Evolutionary conservation across 768 basidiomycete genomes (phyloP), one percentile per base, ranked within the genome.

Genomic region (Boletales sp.): DNA sequence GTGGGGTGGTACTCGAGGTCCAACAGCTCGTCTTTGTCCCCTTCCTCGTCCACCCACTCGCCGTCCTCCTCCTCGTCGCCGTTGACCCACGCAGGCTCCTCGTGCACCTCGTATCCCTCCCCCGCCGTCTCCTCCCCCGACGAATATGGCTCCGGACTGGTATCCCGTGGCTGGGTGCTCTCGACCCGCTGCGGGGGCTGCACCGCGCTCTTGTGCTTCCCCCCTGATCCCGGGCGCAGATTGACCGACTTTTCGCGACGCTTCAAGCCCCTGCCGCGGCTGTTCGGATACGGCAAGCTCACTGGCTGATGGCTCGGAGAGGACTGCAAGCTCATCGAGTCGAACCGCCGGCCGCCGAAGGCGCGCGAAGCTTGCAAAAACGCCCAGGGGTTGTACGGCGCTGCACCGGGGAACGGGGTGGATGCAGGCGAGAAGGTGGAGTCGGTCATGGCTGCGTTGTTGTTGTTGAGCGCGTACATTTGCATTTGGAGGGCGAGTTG

Each of bases 71-170:
- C 36, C 7, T 14, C 56, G 18, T 53, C 61, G 45, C 53, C 67
- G 31, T 66, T 59, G 36, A 64, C 66, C 52, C 69, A 72, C 15
- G 62, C 69, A 5, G 72, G 71, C 29, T 76, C 75, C 37, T 74
- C 75, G 14, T 64, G 62, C 15, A 65, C 68, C 9, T 71, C 71
- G 49, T 68, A 71, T 15, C 70, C 79, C 60, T 88, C 88, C 0
- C 86, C 88, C 1, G 87, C 86, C 1, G 85, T 89, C 66, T 88
- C 87, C 62, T 90, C 88, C 2, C 87, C 87, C 15, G 81, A 83
- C 1, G 83, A 83, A 10, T 83, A 84, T 40, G 80, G 77, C 69
- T 90, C 88, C 0, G 86, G 87, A 54, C 84, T 88, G 11, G 87
- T 90, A 56, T 90, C 88, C 37, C 87, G 71, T 8, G 88, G 87